Base-by-base conservation (phyloP, 257 asterid species). In the Craterostigma plantagineum region DNA sequence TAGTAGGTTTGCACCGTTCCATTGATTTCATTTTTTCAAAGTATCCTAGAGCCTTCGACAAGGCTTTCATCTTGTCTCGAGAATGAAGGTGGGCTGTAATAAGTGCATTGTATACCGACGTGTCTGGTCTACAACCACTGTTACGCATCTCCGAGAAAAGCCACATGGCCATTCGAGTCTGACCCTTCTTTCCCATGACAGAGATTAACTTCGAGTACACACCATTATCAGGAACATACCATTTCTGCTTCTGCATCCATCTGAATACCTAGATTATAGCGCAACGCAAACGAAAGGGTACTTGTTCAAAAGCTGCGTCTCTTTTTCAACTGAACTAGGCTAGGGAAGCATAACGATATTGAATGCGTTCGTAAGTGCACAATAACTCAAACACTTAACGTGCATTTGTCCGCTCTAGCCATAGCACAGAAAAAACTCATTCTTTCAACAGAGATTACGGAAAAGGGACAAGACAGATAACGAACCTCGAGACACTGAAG, bases 201-300 rank as follows among this genome's bases (percentile, higher is more conserved):
- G 97, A 87, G 41, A 87, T 87, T 63, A 87, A 48, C 68, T 87
- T 87, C 0, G 95, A 87, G 63, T 87, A 87, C 42, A 87, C 93
- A 18, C 95, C 93, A 58, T 82, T 87, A 62, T 87, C 97, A 0
- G 97, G 93, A 48, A 87, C 53, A 46, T 87, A 87, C 95, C 97
- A 87, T 55, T 64, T 66, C 65, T 87, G 97, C 66, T 78, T 79
- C 65, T 87, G 97, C 97, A 87, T 87, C 97, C 97, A 87, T 66
- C 97, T 78, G 61, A 86, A 86, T 23, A 86, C 90, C 97, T 86
- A 71, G 55, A 43, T 18, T 17, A 42, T 15, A 17, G 30, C 35
- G 52, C 34, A 6, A n/a, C n/a, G n/a, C n/a, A n/a, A n/a, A n/a
- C n/a, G n/a, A n/a, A 57, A 39, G 34, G 50, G 58, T 10, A 16